phyloP scores from a whole-genome alignment of 306 rosid genomes.

The Clitoria ternatea region DNA sequence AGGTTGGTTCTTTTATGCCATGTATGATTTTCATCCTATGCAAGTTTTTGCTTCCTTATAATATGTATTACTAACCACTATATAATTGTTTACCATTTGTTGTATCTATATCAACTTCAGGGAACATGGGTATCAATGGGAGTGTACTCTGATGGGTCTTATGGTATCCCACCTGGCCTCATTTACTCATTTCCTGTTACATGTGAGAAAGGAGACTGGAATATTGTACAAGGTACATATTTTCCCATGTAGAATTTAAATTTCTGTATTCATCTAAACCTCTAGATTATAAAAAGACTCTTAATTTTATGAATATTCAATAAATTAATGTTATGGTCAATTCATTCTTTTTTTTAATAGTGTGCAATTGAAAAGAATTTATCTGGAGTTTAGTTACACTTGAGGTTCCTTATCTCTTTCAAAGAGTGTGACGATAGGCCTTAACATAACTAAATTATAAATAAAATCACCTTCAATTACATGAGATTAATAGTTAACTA shows the following conservation, averaged over 20 bases:
- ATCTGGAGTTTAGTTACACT: too few relatives aligned
- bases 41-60: background rate
- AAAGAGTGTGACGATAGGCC: too few relatives aligned
- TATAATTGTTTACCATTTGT: background rate
- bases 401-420: too few relatives aligned
- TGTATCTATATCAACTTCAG: conserved; percentile 32
- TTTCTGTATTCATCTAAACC: background rate
- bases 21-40: conserved; percentile 3
- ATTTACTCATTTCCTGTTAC: conserved; percentile 91
- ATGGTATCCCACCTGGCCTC: conserved; percentile 66
- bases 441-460: too few relatives aligned
- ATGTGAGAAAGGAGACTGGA: conserved; percentile 90
- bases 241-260: background rate
- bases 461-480: too few relatives aligned
- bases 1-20: conserved; percentile 48
- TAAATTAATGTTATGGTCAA: too few relatives aligned
- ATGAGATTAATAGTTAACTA: too few relatives aligned
- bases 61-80: background rate
- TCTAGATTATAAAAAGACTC: background rate
- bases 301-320: too few relatives aligned
- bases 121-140: conserved; percentile 95
- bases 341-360: too few relatives aligned
- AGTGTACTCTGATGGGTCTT: conserved; percentile 88
- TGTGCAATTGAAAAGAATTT: too few relatives aligned
- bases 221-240: conserved; percentile 67